phyloP scores from a whole-genome alignment of 176 grass and related monocot genomes.

The Tillandsia leiboldiana region DNA sequence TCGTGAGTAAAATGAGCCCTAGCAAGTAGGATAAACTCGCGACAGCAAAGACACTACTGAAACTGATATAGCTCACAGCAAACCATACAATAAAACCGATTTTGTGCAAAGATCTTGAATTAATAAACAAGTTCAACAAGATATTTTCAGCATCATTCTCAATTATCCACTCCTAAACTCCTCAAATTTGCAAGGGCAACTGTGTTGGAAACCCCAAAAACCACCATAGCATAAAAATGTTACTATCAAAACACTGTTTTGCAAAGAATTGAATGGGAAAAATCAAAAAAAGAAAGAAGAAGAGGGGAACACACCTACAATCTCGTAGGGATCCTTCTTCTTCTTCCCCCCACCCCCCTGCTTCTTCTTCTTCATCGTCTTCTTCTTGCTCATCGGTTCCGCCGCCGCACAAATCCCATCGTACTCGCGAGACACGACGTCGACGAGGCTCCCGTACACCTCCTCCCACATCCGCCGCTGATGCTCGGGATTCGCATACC shows the following conservation, averaged over 20 bases:
- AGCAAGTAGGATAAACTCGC: too few species aligned
- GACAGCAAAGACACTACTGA: too few species aligned
- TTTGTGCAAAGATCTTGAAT: too few species aligned
- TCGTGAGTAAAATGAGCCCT: too few species aligned
- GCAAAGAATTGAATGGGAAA: slow-evolving; percentile 10
- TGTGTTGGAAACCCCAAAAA: background rate
- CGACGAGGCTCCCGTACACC: slow-evolving; percentile 37
- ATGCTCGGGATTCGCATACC: slow-evolving; percentile 9
- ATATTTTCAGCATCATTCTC: too few species aligned
- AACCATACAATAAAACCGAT: too few species aligned
- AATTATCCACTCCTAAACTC: background rate
- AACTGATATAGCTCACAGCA: too few species aligned
- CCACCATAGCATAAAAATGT: background rate
- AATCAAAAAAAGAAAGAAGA: background rate
- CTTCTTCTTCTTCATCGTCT: slow-evolving; percentile 21
- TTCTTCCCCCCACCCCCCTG: background rate
- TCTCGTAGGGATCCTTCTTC: slow-evolving; percentile 5
- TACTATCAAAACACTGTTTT: background rate
- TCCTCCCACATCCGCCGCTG: slow-evolving; percentile 40
- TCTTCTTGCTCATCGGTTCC: slow-evolving; percentile 4
- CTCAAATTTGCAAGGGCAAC: background rate
- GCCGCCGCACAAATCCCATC: slow-evolving; percentile 28
- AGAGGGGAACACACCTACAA: slow-evolving; percentile 21
- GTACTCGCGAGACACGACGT: slow-evolving; percentile 29
- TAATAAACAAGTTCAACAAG: too few species aligned